Conservation (phyloP, 352 stramenopile genomes). For the Albugo candida region DNA sequence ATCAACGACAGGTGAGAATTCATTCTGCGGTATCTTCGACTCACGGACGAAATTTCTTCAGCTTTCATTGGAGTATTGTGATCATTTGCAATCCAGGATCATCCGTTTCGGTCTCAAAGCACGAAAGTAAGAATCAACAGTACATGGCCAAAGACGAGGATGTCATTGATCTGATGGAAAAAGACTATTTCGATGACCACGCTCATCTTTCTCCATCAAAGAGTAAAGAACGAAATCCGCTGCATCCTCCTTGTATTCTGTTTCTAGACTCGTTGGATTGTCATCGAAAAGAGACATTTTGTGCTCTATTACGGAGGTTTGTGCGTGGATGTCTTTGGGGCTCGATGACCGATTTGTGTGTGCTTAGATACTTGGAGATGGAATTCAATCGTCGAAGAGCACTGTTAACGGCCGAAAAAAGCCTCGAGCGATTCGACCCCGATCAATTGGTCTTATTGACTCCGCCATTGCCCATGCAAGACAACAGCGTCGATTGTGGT, state of each 20-base stretch:
- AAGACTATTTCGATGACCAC: background rate
- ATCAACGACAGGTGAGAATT: slow-evolving; percentile 66
- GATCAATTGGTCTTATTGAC: slow-evolving; percentile 3
- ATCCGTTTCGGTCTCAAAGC: background rate
- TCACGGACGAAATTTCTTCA: slow-evolving; percentile 8
- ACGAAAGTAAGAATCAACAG: background rate
- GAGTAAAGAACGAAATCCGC: slow-evolving; percentile 7
- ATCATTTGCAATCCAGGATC: slow-evolving; percentile 20
- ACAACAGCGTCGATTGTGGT: slow-evolving; percentile 87
- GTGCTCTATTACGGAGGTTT: slow-evolving; percentile 66
- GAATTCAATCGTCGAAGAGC: slow-evolving; percentile 31
- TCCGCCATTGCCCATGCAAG: slow-evolving; percentile 76
- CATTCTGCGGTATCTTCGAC: too few species aligned
- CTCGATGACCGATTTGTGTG: too few species aligned
- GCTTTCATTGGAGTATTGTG: slow-evolving; percentile 80
- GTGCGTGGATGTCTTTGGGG: slow-evolving; percentile 12
- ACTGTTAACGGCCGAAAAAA: background rate
- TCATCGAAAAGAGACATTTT: slow-evolving; percentile 81
- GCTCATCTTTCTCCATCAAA: slow-evolving; percentile 6
- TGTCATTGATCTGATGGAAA: background rate
- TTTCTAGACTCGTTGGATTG: slow-evolving; percentile 91
- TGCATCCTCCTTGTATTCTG: slow-evolving; percentile 62
- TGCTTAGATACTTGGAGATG: slow-evolving; percentile 41
- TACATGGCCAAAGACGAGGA: background rate
- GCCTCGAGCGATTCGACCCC: background rate